Base-by-base conservation (phyloP, 1,284 basidiomycete species). In the Phellinidium pouzarii region DNA sequence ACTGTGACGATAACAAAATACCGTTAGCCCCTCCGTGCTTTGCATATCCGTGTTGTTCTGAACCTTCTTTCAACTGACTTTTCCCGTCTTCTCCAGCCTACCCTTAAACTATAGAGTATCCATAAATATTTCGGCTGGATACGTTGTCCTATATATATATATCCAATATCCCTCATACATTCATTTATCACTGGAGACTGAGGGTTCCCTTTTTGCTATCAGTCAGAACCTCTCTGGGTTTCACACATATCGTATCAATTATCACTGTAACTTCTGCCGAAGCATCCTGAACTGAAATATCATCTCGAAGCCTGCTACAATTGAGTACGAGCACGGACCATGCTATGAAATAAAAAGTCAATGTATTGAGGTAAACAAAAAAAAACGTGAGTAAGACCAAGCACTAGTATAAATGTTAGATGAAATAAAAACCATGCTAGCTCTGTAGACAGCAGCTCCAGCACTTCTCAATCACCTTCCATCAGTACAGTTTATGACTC, bases 381-480 rank as follows among this genome's bases (percentile, higher is more conserved):
- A 50, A 29, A n/a, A 23, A 50, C 37, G 22, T 38, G 6, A 41
- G 34, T 22, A 14, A 22, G 17, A 12, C 23, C 20, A 12, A n/a
- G 1, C 43, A 26, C n/a, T 14, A 38, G 14, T 40, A 41, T 9
- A 20, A 31, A 41, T 50, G 40, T 54, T 8, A 14, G 54, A 43
- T 46, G 45, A 48, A 41, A 46, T 25, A 34, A 26, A 42, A 55
- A 55, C 54, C 54, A 55, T 55, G 43, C 54, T 46, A 37, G 25
- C 27, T 23, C 44, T 45, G 44, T 51, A 37, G 25, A 40, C 22
- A 22, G 20, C 31, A 46, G 40, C 20, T 17, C 38, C 50, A 56
- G 50, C 40, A 56, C 54, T 56, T 55, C 54, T 56, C 50, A 52
- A 48, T 50, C 50, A 56, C 54, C 54, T 37, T 44, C 47, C 38